Conservation (phyloP, 1,139 yeast genomes). For the Taiozyma sp. region DNA sequence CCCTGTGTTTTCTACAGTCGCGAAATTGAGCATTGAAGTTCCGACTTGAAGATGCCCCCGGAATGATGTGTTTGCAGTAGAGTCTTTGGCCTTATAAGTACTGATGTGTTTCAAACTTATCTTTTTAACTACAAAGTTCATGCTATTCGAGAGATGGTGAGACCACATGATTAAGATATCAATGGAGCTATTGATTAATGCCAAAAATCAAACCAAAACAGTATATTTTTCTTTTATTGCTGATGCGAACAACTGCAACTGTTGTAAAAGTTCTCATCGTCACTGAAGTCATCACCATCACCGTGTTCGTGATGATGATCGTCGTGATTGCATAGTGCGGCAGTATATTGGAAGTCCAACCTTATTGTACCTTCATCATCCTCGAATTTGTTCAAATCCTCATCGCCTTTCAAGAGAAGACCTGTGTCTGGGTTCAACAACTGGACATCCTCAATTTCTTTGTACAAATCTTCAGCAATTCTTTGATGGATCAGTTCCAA, state of each 20-base stretch:
- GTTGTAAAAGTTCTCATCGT: constrained; percentile 21
- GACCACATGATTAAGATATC: too few species aligned
- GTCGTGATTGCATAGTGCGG: constrained; percentile 4
- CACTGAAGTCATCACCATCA: constrained; percentile 17
- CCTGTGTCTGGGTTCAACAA: constrained; percentile 18
- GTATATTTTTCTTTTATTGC: constrained; percentile 3
- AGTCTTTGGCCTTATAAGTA: too few species aligned
- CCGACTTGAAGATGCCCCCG: too few species aligned
- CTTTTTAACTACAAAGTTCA: too few species aligned
- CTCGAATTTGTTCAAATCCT: constrained; percentile 10
- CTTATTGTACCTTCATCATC: constrained; percentile 11
- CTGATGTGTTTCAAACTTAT: too few species aligned
- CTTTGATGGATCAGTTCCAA: constrained; percentile 12
- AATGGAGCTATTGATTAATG: too few species aligned
- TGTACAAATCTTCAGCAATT: constrained; percentile 18
- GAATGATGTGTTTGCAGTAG: too few species aligned
- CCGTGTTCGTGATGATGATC: constrained; percentile 10
- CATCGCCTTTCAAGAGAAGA: constrained; percentile 10
- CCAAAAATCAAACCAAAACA: too few species aligned
- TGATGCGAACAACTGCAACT: constrained; percentile 22
- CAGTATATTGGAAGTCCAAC: constrained; percentile 17
- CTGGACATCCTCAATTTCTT: constrained; percentile 12
- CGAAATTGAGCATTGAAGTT: too few species aligned
- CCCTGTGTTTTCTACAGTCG: too few species aligned
- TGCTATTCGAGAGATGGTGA: too few species aligned